These are phyloP conservation scores for Komagataella pseudopastoris DNA, from an alignment of 805 yeast species.

Conservation along the genomic window DNA sequence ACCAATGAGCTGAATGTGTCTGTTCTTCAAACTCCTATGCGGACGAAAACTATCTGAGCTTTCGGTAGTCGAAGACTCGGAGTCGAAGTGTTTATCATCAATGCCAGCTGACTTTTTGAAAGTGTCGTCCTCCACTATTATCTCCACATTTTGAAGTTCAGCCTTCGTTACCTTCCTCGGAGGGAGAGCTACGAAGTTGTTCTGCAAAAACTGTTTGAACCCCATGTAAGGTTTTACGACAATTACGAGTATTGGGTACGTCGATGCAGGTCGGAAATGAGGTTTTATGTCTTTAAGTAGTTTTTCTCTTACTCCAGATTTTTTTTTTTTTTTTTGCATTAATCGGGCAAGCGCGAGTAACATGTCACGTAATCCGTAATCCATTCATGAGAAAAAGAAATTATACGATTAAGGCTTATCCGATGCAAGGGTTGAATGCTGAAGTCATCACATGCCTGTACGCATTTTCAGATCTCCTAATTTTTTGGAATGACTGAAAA, in stretches of 20 bases:
- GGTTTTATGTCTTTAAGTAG: not conserved
- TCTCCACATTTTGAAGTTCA: not conserved
- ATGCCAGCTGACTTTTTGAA: not conserved
- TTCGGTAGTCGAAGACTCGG: not conserved
- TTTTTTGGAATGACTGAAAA: too few species aligned
- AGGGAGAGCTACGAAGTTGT: not conserved
- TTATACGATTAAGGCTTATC: not conserved
- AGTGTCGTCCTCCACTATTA: not conserved
- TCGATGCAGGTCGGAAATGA: not conserved
- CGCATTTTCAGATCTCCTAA: too few species aligned
- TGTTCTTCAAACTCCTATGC: constrained; percentile 19
- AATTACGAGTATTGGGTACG: not conserved
- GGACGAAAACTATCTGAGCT: constrained; percentile 1
- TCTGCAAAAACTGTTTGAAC: not conserved
- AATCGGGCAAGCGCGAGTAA: not conserved
- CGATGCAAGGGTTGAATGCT: not conserved
- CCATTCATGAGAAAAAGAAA: not conserved
- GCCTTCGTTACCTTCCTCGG: not conserved
- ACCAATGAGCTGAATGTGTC: constrained; percentile 34
- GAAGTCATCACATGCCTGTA: too few species aligned
- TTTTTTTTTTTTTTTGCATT: too few species aligned
- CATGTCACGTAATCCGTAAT: not conserved
- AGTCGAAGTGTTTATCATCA: not conserved
- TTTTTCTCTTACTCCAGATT: not conserved
- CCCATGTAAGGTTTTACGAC: not conserved